Base-by-base conservation (phyloP, 2,329 filamentous ascomycete genomes). In the Fusarium torreyae region DNA sequence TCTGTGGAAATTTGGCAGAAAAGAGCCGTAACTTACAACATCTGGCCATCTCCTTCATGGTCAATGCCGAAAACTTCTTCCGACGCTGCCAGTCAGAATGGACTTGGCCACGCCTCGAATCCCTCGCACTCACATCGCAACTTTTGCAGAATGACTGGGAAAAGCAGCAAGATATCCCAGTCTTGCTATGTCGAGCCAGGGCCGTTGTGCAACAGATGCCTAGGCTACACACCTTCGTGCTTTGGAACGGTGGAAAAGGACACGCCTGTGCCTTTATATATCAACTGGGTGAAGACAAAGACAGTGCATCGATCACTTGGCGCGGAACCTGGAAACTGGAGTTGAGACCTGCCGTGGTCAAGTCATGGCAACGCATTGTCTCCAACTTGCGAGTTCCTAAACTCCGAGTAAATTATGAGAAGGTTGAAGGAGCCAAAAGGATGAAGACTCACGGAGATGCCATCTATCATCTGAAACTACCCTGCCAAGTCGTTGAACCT, bases 401-500 rank as follows among this genome's bases (percentile, higher is more conserved):
- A 57, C n/a, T 33, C 50, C 4, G 24, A 26, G 11, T 63, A 14
- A 28, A 1, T 4, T 26, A 57, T 38, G 50, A 57, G 38, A 6
- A 14, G 4, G 17, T 63, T 8, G 7, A 6, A 5, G 44, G 24
- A 34, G 8, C 4, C 5, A 50, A 57, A 5, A 34, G 18, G 22
- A 50, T 63, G 5, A 34, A 22, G 22, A 50, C 24, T 40, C 51
- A 31, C 45, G 61, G 58, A 22, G 78, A 79, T 69, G 78, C 75
- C 14, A 75, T 78, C 26, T 51, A 76, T 67, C 67, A 72, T 70
- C 66, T 80, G 9, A 42, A 71, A 43, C 63, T 79, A 59, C 77
- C 77, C 42, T 74, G 72, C 34, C 66, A 71, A 70, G 76, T 79
- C 15, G 66, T 79, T 69, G 63, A 75, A 50, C 75, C 77, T 55